Base-by-base conservation (phyloP, 257 asterid genomes). In the Plantago elongata region DNA sequence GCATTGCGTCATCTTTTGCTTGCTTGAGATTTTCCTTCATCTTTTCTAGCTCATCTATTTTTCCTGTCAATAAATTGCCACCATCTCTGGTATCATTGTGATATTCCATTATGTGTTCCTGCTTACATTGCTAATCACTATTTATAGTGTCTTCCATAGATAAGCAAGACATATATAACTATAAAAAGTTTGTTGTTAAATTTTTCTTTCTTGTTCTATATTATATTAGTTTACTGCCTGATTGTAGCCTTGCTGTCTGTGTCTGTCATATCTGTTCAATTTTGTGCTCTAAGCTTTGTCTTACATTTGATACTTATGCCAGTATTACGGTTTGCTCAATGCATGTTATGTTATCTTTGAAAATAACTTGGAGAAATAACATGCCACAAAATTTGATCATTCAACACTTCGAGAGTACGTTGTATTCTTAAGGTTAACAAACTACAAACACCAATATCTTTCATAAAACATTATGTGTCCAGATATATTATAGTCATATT, bases 1-100 rank as follows among this genome's bases (percentile, higher is more conserved):
- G 95, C 55, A 15, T 75, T 0, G 81, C 83, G 1, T 81, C 83
- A 65, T 86, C 95, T 67, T 86, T 86, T 14, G 89, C 91, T 45
- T 58, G 77, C 68, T 27, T 68, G 62, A 83, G 81, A 51, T 77
- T 73, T 38, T 72, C 75, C 69, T 74, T 74, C 29, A 77, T 57
- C 38, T 59, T 63, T 10, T 72, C 75, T 37, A 83, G 68, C 55
- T 85, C 79, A n/a, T 45, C 73, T 48, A 44, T 69, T 64, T 72
- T 78, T 40, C 44, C 50, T 59, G 43, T 29, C 67, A 69, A 13
- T 49, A 55, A 42, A 45, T 60, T 38, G 42, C 37, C 54, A 49
- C 50, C 22, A 29, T 55, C 43, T 1, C 6, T 11, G 52, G 5
- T 46, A 11, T 73, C 60, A 29, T 63, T 47, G 5, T 47, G 13